Evolutionary conservation across 2,329 filamentous ascomycete genomes (phyloP), one percentile per base, ranked within the genome.

Genomic region (Zymoseptoria tritici): DNA sequence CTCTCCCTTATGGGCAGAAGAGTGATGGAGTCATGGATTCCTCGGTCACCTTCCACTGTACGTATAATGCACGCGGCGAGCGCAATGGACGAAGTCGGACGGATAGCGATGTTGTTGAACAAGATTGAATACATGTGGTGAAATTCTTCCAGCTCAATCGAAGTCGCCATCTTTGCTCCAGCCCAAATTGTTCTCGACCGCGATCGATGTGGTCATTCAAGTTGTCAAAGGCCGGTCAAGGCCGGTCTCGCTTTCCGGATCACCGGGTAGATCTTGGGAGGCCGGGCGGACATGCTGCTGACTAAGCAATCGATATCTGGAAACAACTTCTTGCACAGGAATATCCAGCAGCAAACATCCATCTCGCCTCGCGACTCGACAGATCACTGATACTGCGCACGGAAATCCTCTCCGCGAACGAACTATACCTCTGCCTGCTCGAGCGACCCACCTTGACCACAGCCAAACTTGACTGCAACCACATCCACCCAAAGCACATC

Each of bases 201-300:
- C 22, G 54, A 52, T 29, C 51, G 55, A 57, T 54, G 51, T 21
- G 52, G 56, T 57, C 56, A 57, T 57, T 22, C 29, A 54, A 54
- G 46, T n/a, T 51, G 56, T 58, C 49, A 58, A 21, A 19, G 29
- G 56, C 50, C 56, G 49, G 49, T 29, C 24, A 36, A 4, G 22
- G 51, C 53, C 50, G 21, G 49, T 49, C 21, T 36, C 42, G 53
- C 54, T 11, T 20, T 46, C 42, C 36, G 36, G 36, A 46, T 46
- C 36, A n/a, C 36, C 36, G 36, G 36, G 36, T 46, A 46, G 36
- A 16, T 16, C 13, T 13, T n/a, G n/a, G n/a, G 3, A n/a, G 16
- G 36, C 26, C 5, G 16, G 11, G 11, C 4, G 36, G 36, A 11
- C 36, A 42, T 42, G 36, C 8, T 13, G 36, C 36, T 46, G 36